phyloP scores from a whole-genome alignment of 2,329 filamentous ascomycete genomes.

The Xylaria digitata region DNA sequence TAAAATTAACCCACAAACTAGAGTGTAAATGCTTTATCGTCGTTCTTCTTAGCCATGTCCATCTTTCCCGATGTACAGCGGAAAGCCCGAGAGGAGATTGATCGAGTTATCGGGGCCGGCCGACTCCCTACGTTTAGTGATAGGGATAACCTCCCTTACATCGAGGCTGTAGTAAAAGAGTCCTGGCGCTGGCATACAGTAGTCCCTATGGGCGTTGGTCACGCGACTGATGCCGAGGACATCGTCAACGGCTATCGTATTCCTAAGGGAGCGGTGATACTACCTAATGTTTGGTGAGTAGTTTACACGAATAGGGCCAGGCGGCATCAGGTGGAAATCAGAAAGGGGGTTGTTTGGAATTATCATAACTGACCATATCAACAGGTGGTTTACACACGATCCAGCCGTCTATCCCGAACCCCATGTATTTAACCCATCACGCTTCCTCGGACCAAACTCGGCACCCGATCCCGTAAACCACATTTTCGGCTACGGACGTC shows the following conservation, averaged over 20 bases:
- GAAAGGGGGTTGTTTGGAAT: not conserved
- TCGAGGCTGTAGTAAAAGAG: constrained; percentile 46
- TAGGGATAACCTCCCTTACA: constrained; percentile 43
- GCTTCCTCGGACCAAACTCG: constrained; percentile 49
- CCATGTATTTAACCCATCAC: constrained; percentile 50
- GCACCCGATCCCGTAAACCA: constrained; percentile 47
- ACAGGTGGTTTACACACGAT: constrained; percentile 66
- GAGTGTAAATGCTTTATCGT: constrained; percentile 55
- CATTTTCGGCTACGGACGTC: constrained; percentile 53
- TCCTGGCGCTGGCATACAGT: constrained; percentile 45
- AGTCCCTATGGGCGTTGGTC: constrained; percentile 42
- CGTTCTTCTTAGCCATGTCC: constrained; percentile 62
- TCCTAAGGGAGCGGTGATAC: constrained; percentile 35
- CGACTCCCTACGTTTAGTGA: constrained; percentile 45
- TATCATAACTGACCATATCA: not conserved
- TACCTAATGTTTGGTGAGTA: constrained; percentile 39
- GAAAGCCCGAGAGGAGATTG: constrained; percentile 51
- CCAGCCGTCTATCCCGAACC: constrained; percentile 69
- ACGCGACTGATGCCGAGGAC: constrained; percentile 30
- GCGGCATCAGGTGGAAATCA: not conserved
- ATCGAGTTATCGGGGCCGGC: constrained; percentile 47
- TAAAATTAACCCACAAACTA: constrained; percentile 35
- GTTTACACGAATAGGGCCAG: not conserved
- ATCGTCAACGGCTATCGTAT: constrained; percentile 37
- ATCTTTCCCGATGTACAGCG: constrained; percentile 58